Evolutionary conservation across 176 grass and related monocot genomes (phyloP), one percentile per base, ranked within the genome.

Genomic region (Hsuehochloa calcarea): DNA sequence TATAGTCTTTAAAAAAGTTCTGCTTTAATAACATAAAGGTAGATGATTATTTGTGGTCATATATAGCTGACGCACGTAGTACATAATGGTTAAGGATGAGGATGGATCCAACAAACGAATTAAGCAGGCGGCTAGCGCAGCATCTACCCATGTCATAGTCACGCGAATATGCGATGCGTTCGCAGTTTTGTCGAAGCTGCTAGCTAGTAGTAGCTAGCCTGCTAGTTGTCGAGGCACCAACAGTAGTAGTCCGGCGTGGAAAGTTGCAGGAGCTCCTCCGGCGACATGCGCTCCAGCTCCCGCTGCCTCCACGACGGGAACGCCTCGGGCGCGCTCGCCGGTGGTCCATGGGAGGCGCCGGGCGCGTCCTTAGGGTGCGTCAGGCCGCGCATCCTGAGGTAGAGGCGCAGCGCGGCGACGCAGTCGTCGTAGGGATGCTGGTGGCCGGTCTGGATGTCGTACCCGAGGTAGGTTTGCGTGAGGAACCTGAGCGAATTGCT

Each of bases 401-500:
- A 94, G 35, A 97, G 88, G 1, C 94, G 72, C 82, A 94, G 44
- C 35, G 85, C 83, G 0, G 90, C 92, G 34, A 97, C 85, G 20
- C 92, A 97, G 79, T 92, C 94, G 49, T 94, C 90, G 69, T 77
- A 94, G 1, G 92, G 94, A 23, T 90, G 59, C 52, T 94, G 92
- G 26, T 81, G 87, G 0, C 85, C 75, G 20, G 37, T 26, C 71
- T 90, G 88, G 55, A 90, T 86, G 4, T 62, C 68, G 83, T 92
- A 92, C 26, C 93, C 93, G 7, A 93, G 93, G 78, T 91, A 92
- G 3, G 77, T 72, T 58, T 25, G 76, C 20, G 95, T 95, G 35
- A 98, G 89, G 83, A 89, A 95, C 82, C 51, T 87, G 52, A 98
- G 93, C 29, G 91, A 89, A 83, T 95, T 93, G 83, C 93, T 98